Conservation (phyloP, 2,329 filamentous ascomycete genomes). For the Cryphonectria nitschkei region DNA sequence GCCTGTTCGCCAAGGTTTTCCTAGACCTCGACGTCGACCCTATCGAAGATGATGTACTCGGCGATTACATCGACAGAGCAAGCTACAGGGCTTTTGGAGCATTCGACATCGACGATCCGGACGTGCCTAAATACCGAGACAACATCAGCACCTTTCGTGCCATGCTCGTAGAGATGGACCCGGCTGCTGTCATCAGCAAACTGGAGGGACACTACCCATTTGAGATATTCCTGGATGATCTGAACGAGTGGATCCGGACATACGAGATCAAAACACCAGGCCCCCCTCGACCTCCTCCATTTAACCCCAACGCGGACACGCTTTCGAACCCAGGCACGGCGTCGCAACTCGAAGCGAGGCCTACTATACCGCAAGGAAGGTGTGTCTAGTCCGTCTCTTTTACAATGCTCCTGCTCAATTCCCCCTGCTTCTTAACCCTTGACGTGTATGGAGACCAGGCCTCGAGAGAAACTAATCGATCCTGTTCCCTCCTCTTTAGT, state of each 20-base stretch:
- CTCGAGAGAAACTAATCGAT: constrained; percentile 18
- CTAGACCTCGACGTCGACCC: constrained; percentile 19
- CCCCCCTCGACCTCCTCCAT: constrained; percentile 3
- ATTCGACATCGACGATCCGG: constrained; percentile 18
- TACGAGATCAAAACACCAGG: constrained; percentile 18
- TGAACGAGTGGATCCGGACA: constrained; percentile 24
- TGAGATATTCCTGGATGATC: constrained; percentile 18
- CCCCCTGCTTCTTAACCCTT: background rate
- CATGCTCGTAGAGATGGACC: constrained; percentile 24
- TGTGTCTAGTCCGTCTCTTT: background rate
- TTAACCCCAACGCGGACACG: constrained; percentile 8
- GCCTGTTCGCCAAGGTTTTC: constrained; percentile 38
- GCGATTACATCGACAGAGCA: constrained; percentile 24
- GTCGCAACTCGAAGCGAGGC: constrained; percentile 14
- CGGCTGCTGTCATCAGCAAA: constrained; percentile 13
- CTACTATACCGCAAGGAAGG: constrained; percentile 18
- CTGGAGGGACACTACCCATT: constrained; percentile 24
- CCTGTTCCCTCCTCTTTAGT: constrained; percentile 11
- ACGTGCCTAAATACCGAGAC: constrained; percentile 19
- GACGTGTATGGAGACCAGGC: background rate
- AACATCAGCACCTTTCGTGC: constrained; percentile 19
- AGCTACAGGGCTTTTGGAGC: constrained; percentile 32
- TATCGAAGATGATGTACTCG: constrained; percentile 24
- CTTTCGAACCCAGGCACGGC: constrained; percentile 15
- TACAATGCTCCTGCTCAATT: background rate